Evolutionary conservation across 2,329 filamentous ascomycete species (phyloP), one percentile per base, ranked within the genome.

Genomic region (Didymella glomerata): DNA sequence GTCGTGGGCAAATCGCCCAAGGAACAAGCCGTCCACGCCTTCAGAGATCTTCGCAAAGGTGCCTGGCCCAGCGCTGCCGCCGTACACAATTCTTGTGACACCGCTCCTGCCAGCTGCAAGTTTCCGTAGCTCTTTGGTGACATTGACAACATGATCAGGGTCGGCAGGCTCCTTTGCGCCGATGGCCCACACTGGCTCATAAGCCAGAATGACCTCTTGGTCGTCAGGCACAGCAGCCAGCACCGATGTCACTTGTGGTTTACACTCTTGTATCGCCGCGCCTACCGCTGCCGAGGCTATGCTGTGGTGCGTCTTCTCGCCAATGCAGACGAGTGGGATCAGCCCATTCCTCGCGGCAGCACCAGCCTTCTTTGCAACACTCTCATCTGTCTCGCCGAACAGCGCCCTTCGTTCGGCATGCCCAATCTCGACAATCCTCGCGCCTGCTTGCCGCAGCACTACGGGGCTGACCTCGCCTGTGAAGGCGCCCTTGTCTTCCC

Each of bases 111-210:
- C 71, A 58, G 77, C 77, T 7, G 87, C 78, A 52, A 84, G 79
- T 25, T 85, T 82, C 53, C 88, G 83, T 48, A 93, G 82, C 18
- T 85, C 86, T 67, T 83, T 83, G 16, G 90, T 88, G 2, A 95
- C 90, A 36, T 82, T 84, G 4, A 89, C 84, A 0, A 96, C 90
- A 72, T 96, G 89, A 61, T 88, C 87, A 18, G 88, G 85, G 8
- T 84, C 84, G 0, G 92, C 92, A 2, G 92, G 91, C 69, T 88
- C 81, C 1, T 84, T 80, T 10, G 91, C 88, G 0, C 92, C 92
- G 76, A 95, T 96, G 0, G 92, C 92, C 92, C 92, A 96, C 1
- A 95, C 91, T 8, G 92, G 92, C 80, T 96, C 92, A 72, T 96
- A 96, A 0, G 92, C 92, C 57, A 96, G 83, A 7, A 94, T 85